A percentile compares a stretch with the other conserved stretches of the same genome.
Conservation (phyloP, 345 rosid genomes). For the Erysimum cheiranthoides region DNA sequence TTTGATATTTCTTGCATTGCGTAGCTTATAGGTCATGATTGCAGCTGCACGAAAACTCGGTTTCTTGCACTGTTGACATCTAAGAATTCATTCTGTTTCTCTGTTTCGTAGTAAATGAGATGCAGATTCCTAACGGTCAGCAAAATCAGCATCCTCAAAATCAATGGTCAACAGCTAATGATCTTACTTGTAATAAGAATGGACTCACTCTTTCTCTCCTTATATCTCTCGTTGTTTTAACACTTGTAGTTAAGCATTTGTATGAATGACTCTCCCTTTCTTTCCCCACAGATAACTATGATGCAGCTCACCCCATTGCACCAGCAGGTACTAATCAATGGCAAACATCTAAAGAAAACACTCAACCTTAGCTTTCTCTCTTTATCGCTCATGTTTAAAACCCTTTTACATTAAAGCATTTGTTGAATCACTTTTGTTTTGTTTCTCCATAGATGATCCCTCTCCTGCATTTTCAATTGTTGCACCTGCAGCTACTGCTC, state of each 20-base stretch:
- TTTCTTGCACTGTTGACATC: neutral
- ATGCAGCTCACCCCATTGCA: neutral
- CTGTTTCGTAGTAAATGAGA: neutral
- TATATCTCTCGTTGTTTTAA: neutral
- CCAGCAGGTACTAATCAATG: neutral
- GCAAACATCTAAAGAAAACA: neutral
- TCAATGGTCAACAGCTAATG: neutral
- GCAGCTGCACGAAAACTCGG: neutral
- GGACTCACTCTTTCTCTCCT: conserved; percentile 6
- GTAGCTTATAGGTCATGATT: no score
- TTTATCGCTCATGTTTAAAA: neutral
- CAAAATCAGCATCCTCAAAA: neutral
- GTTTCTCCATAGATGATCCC: neutral
- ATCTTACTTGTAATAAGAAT: neutral
- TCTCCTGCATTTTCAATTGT: neutral
- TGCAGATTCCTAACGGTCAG: neutral
- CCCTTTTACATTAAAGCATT: conserved; percentile 1
- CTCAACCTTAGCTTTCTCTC: neutral
- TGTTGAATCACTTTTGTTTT: conserved; percentile 1
- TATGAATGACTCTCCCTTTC: neutral
- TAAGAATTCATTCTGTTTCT: neutral
- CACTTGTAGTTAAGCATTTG: neutral
- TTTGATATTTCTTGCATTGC: no score
- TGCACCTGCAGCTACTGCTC: conserved; percentile 4
- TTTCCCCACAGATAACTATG: neutral